Percentiles rank a stretch among this genome's conserved stretches.
These are phyloP conservation scores for Trichoderma arundinaceum DNA, from an alignment of 2,329 filamentous ascomycete genomes.

Conservation along the genomic window DNA sequence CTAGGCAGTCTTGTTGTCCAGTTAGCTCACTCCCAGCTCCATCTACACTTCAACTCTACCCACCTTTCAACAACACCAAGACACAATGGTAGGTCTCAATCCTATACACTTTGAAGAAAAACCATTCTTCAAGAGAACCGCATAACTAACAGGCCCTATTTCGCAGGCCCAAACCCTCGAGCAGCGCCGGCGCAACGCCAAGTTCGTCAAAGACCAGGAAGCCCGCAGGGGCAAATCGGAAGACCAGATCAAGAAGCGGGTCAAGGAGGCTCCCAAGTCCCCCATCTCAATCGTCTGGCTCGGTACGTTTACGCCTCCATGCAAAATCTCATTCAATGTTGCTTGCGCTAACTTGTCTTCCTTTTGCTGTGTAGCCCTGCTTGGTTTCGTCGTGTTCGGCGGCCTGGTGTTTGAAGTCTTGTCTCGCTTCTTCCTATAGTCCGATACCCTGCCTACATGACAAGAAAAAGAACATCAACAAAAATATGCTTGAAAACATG, in stretches of 20 bases:
- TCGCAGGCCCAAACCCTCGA: conserved; percentile 79
- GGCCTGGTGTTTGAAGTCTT: conserved; percentile 64
- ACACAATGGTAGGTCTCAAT: conserved; percentile 21
- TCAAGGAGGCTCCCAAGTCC: conserved; percentile 62
- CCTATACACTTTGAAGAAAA: background rate
- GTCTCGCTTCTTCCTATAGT: conserved; percentile 56
- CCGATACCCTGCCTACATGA: background rate
- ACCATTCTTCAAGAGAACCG: background rate
- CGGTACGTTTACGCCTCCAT: conserved; percentile 49
- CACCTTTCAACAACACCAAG: background rate
- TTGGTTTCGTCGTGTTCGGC: conserved; percentile 66
- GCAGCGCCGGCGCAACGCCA: conserved; percentile 80
- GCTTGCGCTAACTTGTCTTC: background rate
- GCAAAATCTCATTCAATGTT: background rate
- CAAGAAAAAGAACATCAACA: background rate
- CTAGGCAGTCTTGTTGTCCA: background rate
- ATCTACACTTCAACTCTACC: background rate
- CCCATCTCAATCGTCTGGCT: conserved; percentile 70
- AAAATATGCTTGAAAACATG: background rate
- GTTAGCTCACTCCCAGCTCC: background rate
- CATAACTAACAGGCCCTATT: background rate
- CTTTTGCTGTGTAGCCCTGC: conserved; percentile 50
- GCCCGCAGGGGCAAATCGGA: conserved; percentile 77
- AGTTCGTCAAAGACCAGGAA: conserved; percentile 76
- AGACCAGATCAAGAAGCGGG: conserved; percentile 64